Base-by-base conservation (phyloP, 331 rosid genomes). In the Acacia concinna region DNA sequence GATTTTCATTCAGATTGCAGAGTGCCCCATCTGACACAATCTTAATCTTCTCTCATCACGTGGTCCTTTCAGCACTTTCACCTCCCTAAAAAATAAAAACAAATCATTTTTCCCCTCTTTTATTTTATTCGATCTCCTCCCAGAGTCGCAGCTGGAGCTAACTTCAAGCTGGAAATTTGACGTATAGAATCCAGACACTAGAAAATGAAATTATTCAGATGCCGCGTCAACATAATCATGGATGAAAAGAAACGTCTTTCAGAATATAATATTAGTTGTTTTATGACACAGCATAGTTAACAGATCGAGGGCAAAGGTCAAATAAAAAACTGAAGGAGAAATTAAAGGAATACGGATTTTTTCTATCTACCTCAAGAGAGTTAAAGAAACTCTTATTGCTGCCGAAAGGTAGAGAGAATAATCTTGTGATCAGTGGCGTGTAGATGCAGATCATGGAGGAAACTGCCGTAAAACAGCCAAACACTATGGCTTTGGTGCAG, bases 41-140 rank as follows among this genome's bases (percentile, higher is more conserved):
- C n/a, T 60, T 14, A 44, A 14, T 60, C 8, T 60, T 14, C 38
- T 30, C 37, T 60, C 38, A 41, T 60, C 38, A 41, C 74, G 66
- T 34, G 84, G 62, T 62, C 47, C 49, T 25, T 8, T 63, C 59
- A 25, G 74, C 47, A 51, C 72, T 75, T 30, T 47, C 43, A 4
- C 28, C 62, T n/a, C 62, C 13, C 1, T n/a, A n/a, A 21, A 21
- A 54, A 43, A 44, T 0, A 43, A 2, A 43, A n/a, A n/a, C n/a
- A 14, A 2, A 1, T 15, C 12, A 1, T 20, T 51, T 13, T 43
- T 43, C 20, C 20, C 52, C 0, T 1, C 25, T 6, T 18, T 49
- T 5, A 5, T 49, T 46, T 46, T 46, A 46, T 46, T 46, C 52
- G 0, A n/a, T n/a, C 17, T 12, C 52, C n/a, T 14, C 56, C 56